Percentiles rank a stretch among this genome's conserved stretches.
Conservation (phyloP, 2,329 filamentous ascomycete genomes). For the Ramularia collo-cygni region DNA sequence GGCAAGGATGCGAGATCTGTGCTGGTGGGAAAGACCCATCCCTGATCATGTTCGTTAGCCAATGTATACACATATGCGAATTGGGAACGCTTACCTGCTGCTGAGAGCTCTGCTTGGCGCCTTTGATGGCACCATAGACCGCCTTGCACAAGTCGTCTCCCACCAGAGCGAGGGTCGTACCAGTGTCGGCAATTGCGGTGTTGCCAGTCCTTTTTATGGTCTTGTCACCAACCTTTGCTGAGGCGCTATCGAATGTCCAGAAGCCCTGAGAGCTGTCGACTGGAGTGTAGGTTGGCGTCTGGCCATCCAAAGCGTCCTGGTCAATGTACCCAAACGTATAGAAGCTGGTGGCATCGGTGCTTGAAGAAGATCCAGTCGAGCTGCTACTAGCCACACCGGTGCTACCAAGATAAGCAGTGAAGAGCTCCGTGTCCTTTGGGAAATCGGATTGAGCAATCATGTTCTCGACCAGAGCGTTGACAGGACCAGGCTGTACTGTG, state of each 20-base stretch:
- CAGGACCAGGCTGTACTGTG: conserved; percentile 40
- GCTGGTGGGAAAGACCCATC: conserved; percentile 55
- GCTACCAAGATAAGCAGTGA: conserved; percentile 58
- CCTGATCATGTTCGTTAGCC: too few relatives aligned
- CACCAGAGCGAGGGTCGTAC: conserved; percentile 61
- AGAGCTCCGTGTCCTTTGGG: conserved; percentile 48
- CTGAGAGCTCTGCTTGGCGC: conserved; percentile 35
- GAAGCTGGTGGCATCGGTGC: conserved; percentile 37
- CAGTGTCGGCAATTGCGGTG: conserved; percentile 64
- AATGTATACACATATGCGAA: too few relatives aligned
- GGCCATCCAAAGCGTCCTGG: conserved; percentile 46
- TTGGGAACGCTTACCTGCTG: conserved; percentile 7
- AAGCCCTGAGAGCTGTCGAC: conserved; percentile 60
- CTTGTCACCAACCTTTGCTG: conserved; percentile 32
- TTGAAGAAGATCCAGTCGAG: conserved; percentile 1
- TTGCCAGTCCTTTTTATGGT: conserved; percentile 54
- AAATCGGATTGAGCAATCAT: conserved; percentile 56
- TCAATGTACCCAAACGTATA: conserved; percentile 71
- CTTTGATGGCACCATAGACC: conserved; percentile 58
- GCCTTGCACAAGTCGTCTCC: conserved; percentile 53
- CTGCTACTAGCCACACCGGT: conserved; percentile 37
- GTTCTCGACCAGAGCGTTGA: conserved; percentile 60
- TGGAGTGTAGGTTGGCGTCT: conserved; percentile 45
- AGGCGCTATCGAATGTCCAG: conserved; percentile 58
- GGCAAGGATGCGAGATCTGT: conserved; percentile 51